Conservation (phyloP, 768 basidiomycete genomes). For the Pisolithus marmoratus region DNA sequence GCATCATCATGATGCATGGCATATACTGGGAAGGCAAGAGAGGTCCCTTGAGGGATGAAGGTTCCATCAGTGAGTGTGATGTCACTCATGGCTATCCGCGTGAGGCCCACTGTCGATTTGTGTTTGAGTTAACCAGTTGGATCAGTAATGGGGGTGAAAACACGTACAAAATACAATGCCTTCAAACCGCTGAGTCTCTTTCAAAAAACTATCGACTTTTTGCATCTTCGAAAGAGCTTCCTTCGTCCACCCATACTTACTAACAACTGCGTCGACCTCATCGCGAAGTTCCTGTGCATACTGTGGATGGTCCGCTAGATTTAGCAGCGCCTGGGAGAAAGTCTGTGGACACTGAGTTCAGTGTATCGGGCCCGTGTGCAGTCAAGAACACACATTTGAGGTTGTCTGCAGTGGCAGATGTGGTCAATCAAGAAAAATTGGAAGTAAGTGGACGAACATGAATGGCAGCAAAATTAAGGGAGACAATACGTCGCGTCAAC, state of each 20-base stretch:
- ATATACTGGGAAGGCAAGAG: constrained; percentile 13
- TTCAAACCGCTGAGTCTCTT: constrained; percentile 27
- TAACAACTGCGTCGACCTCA: constrained; percentile 28
- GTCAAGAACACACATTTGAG: background rate
- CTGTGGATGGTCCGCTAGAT: background rate
- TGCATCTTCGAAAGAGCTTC: constrained; percentile 18
- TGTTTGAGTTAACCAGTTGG: background rate
- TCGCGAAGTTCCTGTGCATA: constrained; percentile 23
- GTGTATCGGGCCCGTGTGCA: background rate
- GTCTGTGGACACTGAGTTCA: background rate
- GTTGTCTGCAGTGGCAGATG: background rate
- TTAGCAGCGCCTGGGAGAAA: background rate
- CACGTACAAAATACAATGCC: constrained; percentile 16
- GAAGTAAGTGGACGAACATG: background rate
- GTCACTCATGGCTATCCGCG: constrained; percentile 24
- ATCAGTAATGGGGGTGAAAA: background rate
- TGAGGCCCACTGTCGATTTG: constrained; percentile 18
- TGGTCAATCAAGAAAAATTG: background rate
- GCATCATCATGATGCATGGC: constrained; percentile 4
- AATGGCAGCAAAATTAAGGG: background rate
- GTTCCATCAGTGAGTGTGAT: constrained; percentile 33
- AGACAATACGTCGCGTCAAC: background rate
- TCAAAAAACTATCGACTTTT: constrained; percentile 36
- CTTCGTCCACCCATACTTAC: constrained; percentile 19
- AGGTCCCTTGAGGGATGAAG: constrained; percentile 25